Base-by-base conservation (phyloP, 2,329 filamentous ascomycete genomes). In the Trichoderma endophyticum region DNA sequence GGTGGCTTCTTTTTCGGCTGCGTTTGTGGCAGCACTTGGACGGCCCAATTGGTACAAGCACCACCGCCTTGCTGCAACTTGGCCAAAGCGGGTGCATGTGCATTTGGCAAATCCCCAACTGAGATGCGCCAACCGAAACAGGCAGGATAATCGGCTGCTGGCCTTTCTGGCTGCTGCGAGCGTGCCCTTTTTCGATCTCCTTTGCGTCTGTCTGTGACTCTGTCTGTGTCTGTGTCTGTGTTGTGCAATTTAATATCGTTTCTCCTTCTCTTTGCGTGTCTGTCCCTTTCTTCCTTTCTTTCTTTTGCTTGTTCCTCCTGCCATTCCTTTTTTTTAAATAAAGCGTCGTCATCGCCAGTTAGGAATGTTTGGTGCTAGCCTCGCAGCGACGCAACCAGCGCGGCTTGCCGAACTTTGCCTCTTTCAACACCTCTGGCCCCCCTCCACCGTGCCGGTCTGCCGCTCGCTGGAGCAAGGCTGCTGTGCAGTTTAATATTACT, bases 361-460 rank as follows among this genome's bases (percentile, higher is more conserved):
- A 39, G 64, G 32, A 59, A 67, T 67, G 64, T 57, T 36, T 39
- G 51, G 64, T 67, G 64, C 64, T 57, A 67, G 54, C 32, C 28
- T 34, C 62, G 43, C 28, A 34, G 62, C 43, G 62, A 66, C 63
- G 61, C 63, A 26, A 43, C 60, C 60, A 63, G 60, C 60, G 60
- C 60, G 60, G 60, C 60, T 43, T 24, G 32, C 63, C 63, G 63
- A 65, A 65, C 63, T 32, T 65, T 65, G n/a, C 63, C 63, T 65
- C 63, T 34, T 34, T 65, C 63, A 39, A 60, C 63, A 36, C 48
- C 36, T 66, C 48, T 65, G 63, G 63, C 54, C 62, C 63, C 36
- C 66, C 66, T 61, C 66, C 66, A 28, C 66, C 56, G 66, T 69
- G 66, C 66, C 66, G 66, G 57, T 61, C 66, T 69, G 66, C 66